A percentile compares a stretch with the other conserved stretches of the same genome.
Conservation (phyloP, 2,329 filamentous ascomycete genomes). For the Calonectria pteridis region DNA sequence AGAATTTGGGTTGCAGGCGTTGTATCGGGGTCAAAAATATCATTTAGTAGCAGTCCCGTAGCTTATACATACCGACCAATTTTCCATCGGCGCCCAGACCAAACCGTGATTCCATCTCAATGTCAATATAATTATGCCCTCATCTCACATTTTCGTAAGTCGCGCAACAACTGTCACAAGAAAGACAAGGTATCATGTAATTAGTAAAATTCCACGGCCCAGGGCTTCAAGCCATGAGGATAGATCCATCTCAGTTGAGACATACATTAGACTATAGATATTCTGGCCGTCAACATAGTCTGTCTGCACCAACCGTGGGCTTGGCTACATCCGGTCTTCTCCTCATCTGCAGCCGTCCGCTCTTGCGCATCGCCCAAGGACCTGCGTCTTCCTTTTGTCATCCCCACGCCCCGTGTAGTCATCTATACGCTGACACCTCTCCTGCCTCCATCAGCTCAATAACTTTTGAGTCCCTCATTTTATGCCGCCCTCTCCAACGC, state of each 20-base stretch:
- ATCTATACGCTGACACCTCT: constrained; percentile 31
- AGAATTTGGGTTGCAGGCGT: background rate
- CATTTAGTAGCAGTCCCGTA: background rate
- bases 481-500: constrained; percentile 44
- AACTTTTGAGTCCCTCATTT: constrained; percentile 41
- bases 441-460: constrained; percentile 37
- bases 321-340: constrained; percentile 17
- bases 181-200: background rate
- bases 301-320: constrained; percentile 17
- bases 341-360: constrained; percentile 3
- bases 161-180: background rate
- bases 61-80: background rate
- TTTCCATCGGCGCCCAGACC: background rate
- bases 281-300: constrained; percentile 12
- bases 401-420: constrained; percentile 35
- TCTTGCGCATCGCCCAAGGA: background rate
- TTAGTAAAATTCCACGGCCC: background rate
- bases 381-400: constrained; percentile 18
- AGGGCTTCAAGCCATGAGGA: background rate
- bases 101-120: background rate
- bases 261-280: constrained; percentile 19
- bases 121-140: background rate
- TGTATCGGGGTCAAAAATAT: background rate
- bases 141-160: background rate
- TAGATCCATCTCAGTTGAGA: constrained; percentile 17